Evolutionary conservation across 2,329 filamentous ascomycete genomes (phyloP), one percentile per base, ranked within the genome.

Genomic region (Colletotrichum tanaceti): DNA sequence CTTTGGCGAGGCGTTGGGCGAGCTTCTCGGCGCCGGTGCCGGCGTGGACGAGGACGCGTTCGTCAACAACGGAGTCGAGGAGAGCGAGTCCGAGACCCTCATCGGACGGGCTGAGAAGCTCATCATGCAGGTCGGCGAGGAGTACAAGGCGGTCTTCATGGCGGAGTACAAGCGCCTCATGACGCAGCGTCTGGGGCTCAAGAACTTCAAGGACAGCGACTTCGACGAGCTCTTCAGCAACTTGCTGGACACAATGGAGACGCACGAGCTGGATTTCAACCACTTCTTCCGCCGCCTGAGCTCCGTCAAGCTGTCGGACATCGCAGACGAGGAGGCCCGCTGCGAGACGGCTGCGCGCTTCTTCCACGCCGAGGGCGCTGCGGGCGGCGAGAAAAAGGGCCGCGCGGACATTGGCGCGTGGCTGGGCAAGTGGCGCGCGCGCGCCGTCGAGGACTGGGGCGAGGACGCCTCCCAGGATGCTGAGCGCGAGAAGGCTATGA

Each of bases 151-250:
- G 3, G 89, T 94, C 0, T 98, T 98, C 79, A 80, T 97, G 65
- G 85, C 85, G n/a, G 94, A 98, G 79, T 99, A 98, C 82, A 94
- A 93, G 78, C 87, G 87, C 13, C 82, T 97, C 9, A 97, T 99
- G 93, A 88, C 89, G 0, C 83, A 86, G 3, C 88, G 95, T 10
- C 82, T 99, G 0, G 96, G 96, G 0, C 84, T 98, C 4, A 90
- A 89, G 74, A 86, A 83, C 0, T 85, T 87, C 73, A 89, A 90
- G 71, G 87, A 92, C 5, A 83, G 84, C 0, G 95, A 98, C 77
- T 97, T 98, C 73, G 87, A 97, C 24, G 81, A 86, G 0, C 80
- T 98, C 3, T 96, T 95, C 77, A 94, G 91, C n/a, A 89, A 93
- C 63, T 80, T 93, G 13, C 85, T 99, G 0, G 93, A 98, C 76